Evolutionary conservation across 2,329 filamentous ascomycete genomes (phyloP).

Genomic region (Fonsecaea pedrosoi): DNA sequence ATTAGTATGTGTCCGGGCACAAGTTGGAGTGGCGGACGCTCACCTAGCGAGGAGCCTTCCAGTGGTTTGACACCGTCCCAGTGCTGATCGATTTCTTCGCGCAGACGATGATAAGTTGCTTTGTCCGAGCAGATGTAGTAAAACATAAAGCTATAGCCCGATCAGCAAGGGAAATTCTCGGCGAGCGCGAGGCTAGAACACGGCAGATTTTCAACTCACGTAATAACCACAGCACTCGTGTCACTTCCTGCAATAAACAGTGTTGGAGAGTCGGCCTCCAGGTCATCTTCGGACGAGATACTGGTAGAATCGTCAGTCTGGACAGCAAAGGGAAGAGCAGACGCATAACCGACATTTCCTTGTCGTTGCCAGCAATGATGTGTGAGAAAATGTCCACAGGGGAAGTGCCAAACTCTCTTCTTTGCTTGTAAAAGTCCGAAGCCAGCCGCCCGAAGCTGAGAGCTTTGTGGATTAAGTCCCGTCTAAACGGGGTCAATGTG

Average conservation of each 20-base stretch:
- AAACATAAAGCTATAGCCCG: not conserved
- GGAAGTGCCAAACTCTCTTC: not conserved
- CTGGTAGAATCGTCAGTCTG: not conserved
- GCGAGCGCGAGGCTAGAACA: too few relatives aligned
- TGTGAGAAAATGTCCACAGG: constrained; percentile 10
- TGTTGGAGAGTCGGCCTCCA: not conserved
- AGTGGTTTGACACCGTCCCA: constrained; percentile 5
- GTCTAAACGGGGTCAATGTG: not conserved
- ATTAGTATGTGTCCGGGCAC: not conserved
- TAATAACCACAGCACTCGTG: not conserved
- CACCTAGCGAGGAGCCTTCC: constrained; percentile 5
- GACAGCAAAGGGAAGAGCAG: too few relatives aligned
- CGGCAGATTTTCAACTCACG: not conserved
- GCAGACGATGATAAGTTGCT: not conserved
- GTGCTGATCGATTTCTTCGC: not conserved
- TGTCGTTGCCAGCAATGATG: constrained; percentile 2
- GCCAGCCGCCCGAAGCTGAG: not conserved
- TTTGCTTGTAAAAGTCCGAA: not conserved
- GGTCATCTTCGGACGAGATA: not conserved
- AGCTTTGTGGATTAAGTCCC: not conserved
- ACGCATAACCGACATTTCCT: not conserved
- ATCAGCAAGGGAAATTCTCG: not conserved
- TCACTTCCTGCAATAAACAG: constrained; percentile 4
- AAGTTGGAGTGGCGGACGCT: too few relatives aligned
- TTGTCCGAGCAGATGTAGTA: constrained; percentile 3